phyloP scores from a whole-genome alignment of 2,329 filamentous ascomycete species.

The Shiraia bambusicola region DNA sequence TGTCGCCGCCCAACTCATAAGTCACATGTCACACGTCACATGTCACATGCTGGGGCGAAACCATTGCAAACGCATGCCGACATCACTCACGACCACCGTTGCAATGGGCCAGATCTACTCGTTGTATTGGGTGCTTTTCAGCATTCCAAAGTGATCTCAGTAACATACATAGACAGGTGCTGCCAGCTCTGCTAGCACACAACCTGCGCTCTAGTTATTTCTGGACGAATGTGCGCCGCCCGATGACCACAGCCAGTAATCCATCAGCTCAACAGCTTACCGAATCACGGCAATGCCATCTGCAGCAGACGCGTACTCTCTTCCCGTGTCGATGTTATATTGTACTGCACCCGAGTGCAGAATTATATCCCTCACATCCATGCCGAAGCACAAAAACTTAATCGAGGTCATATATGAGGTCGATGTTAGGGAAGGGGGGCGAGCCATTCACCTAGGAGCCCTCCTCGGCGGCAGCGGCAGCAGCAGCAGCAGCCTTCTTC shows the following conservation, averaged over 20 bases:
- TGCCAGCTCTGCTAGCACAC: slow-evolving; percentile 22
- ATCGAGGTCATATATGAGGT: slow-evolving; percentile 30
- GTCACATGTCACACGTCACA: no score
- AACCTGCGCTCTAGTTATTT: slow-evolving; percentile 21
- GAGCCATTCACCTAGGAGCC: slow-evolving; percentile 41
- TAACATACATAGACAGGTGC: slow-evolving; percentile 28
- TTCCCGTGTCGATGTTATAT: slow-evolving; percentile 36
- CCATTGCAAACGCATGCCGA: slow-evolving; percentile 23
- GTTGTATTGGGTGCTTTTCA: slow-evolving; percentile 23
- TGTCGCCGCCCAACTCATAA: slow-evolving; percentile 9
- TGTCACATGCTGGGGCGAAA: slow-evolving; percentile 8
- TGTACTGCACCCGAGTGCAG: slow-evolving; percentile 30
- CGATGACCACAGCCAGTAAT: slow-evolving; percentile 14
- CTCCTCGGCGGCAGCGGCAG: slow-evolving; percentile 22
- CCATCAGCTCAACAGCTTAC: slow-evolving; percentile 19
- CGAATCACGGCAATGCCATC: slow-evolving; percentile 13
- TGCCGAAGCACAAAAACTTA: slow-evolving; percentile 23
- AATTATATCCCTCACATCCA: slow-evolving; percentile 24
- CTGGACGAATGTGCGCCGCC: slow-evolving; percentile 19
- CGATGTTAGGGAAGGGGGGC: slow-evolving; percentile 39
- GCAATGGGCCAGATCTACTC: slow-evolving; percentile 21
- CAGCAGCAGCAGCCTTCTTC: slow-evolving; percentile 43
- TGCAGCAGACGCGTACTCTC: slow-evolving; percentile 33
- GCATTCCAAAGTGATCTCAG: slow-evolving; percentile 22
- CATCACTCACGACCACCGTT: slow-evolving; percentile 2